Evolutionary conservation across 1,284 basidiomycete genomes (phyloP).

Genomic region (Agaricales sp.): DNA sequence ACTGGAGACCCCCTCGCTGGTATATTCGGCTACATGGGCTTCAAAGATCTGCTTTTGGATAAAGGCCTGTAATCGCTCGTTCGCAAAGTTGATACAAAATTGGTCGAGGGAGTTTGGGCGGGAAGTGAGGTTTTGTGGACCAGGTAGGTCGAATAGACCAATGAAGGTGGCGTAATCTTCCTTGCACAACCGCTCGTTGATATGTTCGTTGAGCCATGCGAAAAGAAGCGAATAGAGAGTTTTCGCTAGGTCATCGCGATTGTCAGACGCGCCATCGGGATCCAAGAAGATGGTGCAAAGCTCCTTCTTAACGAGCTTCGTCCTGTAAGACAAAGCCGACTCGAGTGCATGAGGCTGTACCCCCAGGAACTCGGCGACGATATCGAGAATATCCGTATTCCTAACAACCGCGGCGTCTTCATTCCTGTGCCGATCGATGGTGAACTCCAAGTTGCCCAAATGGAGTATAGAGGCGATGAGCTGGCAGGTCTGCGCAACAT

Average conservation of each 20-base stretch:
- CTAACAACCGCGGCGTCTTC: slow-evolving; percentile 84
- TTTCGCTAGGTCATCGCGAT: slow-evolving; percentile 89
- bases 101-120: slow-evolving; percentile 90
- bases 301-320: slow-evolving; percentile 88
- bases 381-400: slow-evolving; percentile 69
- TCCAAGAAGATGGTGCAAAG: slow-evolving; percentile 95
- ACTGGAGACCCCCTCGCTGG: slow-evolving; percentile 71
- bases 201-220: slow-evolving; percentile 92
- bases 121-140: slow-evolving; percentile 81
- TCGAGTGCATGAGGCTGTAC: slow-evolving; percentile 71
- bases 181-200: slow-evolving; percentile 89
- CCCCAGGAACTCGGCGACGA: slow-evolving; percentile 89
- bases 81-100: slow-evolving; percentile 94
- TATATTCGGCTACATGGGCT: slow-evolving; percentile 71
- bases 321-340: slow-evolving; percentile 84
- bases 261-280: slow-evolving; percentile 84
- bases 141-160: slow-evolving; percentile 92
- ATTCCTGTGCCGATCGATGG: slow-evolving; percentile 70
- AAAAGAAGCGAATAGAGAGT: slow-evolving; percentile 92
- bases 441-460: slow-evolving; percentile 92
- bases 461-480: slow-evolving; percentile 92
- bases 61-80: slow-evolving; percentile 84
- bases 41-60: slow-evolving; percentile 78
- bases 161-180: slow-evolving; percentile 91
- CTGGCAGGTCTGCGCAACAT: slow-evolving; percentile 92